Base-by-base conservation (phyloP, 2,329 filamentous ascomycete genomes). In the Whalleya microplaca region DNA sequence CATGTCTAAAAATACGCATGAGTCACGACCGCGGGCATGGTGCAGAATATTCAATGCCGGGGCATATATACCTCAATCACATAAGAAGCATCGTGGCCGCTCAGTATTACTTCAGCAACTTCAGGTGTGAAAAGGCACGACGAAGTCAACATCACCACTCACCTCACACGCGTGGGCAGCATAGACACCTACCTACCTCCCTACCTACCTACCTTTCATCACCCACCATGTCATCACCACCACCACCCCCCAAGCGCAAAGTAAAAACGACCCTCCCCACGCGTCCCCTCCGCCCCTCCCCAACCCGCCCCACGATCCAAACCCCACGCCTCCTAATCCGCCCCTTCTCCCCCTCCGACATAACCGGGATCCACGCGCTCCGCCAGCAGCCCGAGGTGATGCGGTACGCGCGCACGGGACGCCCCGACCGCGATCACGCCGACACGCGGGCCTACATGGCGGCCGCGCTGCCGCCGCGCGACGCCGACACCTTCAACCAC, bases 311-410 rank as follows among this genome's bases (percentile, higher is more conserved):
- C 66, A n/a, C 71, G 2, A 74, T 84, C 51, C 67, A 63, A 47
- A 87, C 85, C 2, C 70, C 79, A 48, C 80, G 85, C 6, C 76
- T 90, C 19, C 65, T 83, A 21, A 70, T 89, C 49, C 76, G 85
- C 16, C 80, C 81, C 2, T 71, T 83, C 41, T 64, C 66, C 1
- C 69, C 76, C 18, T 72, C 77, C 2, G 85, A 90, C 68, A 72
- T 83, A 1, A 70, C 74, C 1, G 78, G 74, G 6, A 58, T 86
- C 16, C 74, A 84, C 59, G 71, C 72, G 20, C 73, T 90, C 51
- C 83, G 86, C 21, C 76, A 75, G 14, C 77, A 86, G 66, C 77
- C 79, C 3, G 84, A 86, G 62, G 83, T 87, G 45, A 90, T 90
- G 87, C 70, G 71, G 52, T 86, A 80, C 77, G 86, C 85, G 51